Conservation (phyloP, 768 basidiomycete species). For the Leucocoprinus leucothites region DNA sequence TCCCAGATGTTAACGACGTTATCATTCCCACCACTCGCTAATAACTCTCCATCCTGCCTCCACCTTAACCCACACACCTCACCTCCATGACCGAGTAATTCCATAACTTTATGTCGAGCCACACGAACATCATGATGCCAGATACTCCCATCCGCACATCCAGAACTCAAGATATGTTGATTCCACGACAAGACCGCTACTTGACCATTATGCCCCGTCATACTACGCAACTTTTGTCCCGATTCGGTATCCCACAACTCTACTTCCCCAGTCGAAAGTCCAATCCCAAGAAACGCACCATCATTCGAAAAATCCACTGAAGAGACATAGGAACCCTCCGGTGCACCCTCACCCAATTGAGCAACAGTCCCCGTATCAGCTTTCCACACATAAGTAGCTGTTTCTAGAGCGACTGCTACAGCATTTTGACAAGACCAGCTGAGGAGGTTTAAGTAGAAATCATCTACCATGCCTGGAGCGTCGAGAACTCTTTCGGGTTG, state of each 20-base stretch:
- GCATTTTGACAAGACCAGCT: constrained; percentile 86
- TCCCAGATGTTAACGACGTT: constrained; percentile 99
- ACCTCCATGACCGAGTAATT: constrained; percentile 84
- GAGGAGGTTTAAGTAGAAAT: constrained; percentile 95
- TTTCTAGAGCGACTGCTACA: constrained; percentile 87
- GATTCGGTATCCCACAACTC: constrained; percentile 94
- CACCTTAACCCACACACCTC: constrained; percentile 94
- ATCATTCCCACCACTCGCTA: constrained; percentile 96
- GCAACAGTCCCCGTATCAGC: constrained; percentile 87
- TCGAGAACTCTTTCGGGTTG: constrained; percentile 93
- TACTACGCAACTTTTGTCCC: constrained; percentile 80
- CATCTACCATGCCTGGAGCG: constrained; percentile 89
- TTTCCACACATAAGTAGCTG: constrained; percentile 90
- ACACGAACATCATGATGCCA: constrained; percentile 96
- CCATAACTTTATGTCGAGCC: constrained; percentile 84
- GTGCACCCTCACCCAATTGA: constrained; percentile 71
- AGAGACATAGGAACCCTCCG: constrained; percentile 73
- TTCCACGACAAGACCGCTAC: constrained; percentile 87
- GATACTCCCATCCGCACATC: constrained; percentile 92
- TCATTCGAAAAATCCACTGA: constrained; percentile 79
- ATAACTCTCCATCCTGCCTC: constrained; percentile 82
- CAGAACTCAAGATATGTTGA: constrained; percentile 80
- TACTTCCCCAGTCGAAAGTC: constrained; percentile 77
- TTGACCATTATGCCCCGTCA: constrained; percentile 83
- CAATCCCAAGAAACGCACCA: constrained; percentile 79